Evolutionary conservation across 768 basidiomycete genomes (phyloP).

Genomic region (Trametes coccinea): DNA sequence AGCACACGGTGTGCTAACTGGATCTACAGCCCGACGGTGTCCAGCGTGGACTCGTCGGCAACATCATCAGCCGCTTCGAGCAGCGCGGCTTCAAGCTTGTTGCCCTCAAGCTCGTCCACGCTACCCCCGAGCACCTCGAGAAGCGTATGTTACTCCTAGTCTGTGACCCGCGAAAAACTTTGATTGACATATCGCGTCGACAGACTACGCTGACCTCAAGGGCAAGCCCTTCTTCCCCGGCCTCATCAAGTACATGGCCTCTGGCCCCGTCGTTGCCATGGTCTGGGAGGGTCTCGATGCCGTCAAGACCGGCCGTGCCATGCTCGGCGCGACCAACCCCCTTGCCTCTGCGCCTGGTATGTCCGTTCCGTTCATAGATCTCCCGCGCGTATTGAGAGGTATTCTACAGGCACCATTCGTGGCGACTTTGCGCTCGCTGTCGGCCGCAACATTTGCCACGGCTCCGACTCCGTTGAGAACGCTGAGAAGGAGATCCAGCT

Average conservation of each 20-base stretch:
- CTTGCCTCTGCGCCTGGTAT: conserved; percentile 82
- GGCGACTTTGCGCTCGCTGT: conserved; percentile 94
- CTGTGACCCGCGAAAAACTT: not conserved
- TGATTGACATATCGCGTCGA: not conserved
- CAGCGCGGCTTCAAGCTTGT: conserved; percentile 97
- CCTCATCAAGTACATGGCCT: conserved; percentile 93
- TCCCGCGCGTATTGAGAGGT: not conserved
- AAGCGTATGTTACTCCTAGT: conserved; percentile 54
- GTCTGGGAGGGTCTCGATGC: conserved; percentile 95
- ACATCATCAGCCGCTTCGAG: conserved; percentile 96
- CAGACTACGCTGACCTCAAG: conserved; percentile 96
- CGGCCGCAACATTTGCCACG: conserved; percentile 93
- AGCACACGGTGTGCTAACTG: not conserved
- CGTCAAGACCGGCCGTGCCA: conserved; percentile 92
- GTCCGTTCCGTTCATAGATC: conserved; percentile 28
- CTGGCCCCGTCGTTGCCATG: conserved; percentile 94
- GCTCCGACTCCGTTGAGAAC: conserved; percentile 84
- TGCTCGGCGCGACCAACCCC: conserved; percentile 98
- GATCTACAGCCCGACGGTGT: conserved; percentile 89
- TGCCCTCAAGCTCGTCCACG: conserved; percentile 87
- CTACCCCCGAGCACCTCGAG: conserved; percentile 84
- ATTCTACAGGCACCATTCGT: conserved; percentile 81
- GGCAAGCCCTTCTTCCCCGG: conserved; percentile 96
- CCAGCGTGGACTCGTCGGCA: conserved; percentile 92
- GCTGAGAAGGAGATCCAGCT: conserved; percentile 94